Evolutionary conservation across 2,329 filamentous ascomycete species (phyloP), one percentile per base, ranked within the genome.

Genomic region (Leptographium radiaticola): DNA sequence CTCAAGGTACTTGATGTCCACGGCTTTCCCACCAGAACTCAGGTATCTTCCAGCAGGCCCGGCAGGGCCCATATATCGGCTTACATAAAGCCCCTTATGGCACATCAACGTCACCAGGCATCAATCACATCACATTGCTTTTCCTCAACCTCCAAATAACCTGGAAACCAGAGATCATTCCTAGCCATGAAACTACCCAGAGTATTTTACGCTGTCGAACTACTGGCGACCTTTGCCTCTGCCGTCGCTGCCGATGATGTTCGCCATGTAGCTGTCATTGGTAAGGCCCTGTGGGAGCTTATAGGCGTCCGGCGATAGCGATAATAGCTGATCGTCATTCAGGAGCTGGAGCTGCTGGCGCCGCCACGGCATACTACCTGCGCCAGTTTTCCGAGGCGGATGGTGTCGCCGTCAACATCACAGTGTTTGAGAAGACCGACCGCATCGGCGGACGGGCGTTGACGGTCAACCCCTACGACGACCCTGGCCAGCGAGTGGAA

Each of bases 301-400:
- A n/a, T 20, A 20, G 18, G 25, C 18, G 1, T 12, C 18, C 11
- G 16, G 20, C 18, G 20, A 25, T 13, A 30, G 8, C 6, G 18
- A 44, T 25, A 25, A 25, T 25, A 25, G 25, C 42, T 44, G 25
- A 44, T 3, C 18, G 18, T 38, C 4, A 18, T 31, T 7, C 33
- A 95, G 91, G 93, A 57, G 91, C 91, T 60, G 93, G 93, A 48
- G 84, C 93, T 45, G 91, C 82, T 34, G 93, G 93, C 34, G 81
- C 93, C 6, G 95, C 90, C 2, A 75, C 89, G 3, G 90, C 93
- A 0, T 95, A 93, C 67, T 81, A 91, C 63, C 74, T 98, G 48
- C 76, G 77, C 42, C 80, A 84, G 62, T 90, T 83, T 66, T 85
- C 87, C 25, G 69, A 78, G 5, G 69, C 79, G 55, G 73, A 75